These are phyloP conservation scores for Ophiostoma ips DNA, from an alignment of 2,329 filamentous ascomycete species.

Conservation along the genomic window DNA sequence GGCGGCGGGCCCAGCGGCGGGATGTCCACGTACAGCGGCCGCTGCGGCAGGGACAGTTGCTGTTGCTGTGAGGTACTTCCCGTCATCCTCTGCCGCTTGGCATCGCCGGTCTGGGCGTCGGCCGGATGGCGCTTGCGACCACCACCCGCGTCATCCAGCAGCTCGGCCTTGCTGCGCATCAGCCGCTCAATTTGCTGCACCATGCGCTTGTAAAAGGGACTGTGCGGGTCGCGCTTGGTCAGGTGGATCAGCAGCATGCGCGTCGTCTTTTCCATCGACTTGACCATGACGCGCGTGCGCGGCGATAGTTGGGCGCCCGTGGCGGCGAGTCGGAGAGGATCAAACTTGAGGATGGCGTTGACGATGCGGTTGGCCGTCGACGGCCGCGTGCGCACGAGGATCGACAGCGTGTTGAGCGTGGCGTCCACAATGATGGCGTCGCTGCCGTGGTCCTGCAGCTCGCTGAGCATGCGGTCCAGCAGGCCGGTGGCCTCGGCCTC, in stretches of 20 bases:
- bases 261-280: constrained; percentile 90
- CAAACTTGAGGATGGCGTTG: constrained; percentile 76
- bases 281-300: constrained; percentile 66
- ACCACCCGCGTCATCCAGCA: constrained; percentile 67
- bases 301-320: constrained; percentile 57
- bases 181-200: constrained; percentile 78
- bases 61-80: too few relatives aligned
- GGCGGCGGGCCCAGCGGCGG: constrained; percentile 62
- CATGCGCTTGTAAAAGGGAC: constrained; percentile 61
- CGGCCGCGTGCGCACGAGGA: constrained; percentile 69
- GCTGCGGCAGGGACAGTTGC: not conserved
- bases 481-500: constrained; percentile 89
- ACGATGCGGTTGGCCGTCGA: constrained; percentile 75
- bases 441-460: constrained; percentile 78
- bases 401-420: constrained; percentile 57
- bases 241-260: constrained; percentile 73
- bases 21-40: constrained; percentile 29
- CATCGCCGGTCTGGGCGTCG: constrained; percentile 56
- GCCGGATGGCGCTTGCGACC: constrained; percentile 64
- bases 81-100: constrained; percentile 73
- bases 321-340: constrained; percentile 68
- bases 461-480: constrained; percentile 71
- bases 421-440: constrained; percentile 28
- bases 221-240: constrained; percentile 66
- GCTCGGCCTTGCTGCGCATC: constrained; percentile 61